Evolutionary conservation across 1,139 yeast species (phyloP).

Genomic region (Protomyces inundatus): DNA sequence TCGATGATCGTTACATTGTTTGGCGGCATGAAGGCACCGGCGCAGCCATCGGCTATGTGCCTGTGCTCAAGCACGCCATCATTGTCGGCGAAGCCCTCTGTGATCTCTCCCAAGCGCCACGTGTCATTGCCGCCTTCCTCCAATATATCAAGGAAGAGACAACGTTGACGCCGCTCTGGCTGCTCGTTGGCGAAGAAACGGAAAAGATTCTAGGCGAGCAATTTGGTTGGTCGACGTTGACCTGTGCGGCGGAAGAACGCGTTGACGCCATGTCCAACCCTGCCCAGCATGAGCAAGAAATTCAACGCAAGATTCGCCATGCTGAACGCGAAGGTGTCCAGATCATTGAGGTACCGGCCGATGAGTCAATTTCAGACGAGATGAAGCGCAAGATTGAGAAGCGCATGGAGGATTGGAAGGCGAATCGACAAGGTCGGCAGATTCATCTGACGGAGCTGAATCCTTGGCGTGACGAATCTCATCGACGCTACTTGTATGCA

Average conservation of each 20-base stretch:
- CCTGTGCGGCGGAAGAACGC: constrained; percentile 11
- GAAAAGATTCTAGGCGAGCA: constrained; percentile 8
- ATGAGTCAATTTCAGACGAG: neutral
- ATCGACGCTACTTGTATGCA: constrained; percentile 10
- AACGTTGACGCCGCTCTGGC: constrained; percentile 7
- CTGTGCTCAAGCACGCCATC: constrained; percentile 3
- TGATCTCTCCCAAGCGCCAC: neutral
- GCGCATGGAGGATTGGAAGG: constrained; percentile 15
- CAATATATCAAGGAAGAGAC: neutral
- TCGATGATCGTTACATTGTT: constrained; percentile 5
- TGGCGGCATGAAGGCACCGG: constrained; percentile 11
- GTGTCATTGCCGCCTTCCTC: constrained; percentile 4
- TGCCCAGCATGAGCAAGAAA: constrained; percentile 1
- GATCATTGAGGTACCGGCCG: neutral
- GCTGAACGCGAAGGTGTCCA: constrained; percentile 10
- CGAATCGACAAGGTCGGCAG: constrained; percentile 9
- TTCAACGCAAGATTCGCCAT: constrained; percentile 7
- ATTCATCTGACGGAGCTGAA: constrained; percentile 13
- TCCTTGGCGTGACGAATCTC: constrained; percentile 8
- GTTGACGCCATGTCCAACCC: constrained; percentile 4
- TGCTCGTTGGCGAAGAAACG: constrained; percentile 3
- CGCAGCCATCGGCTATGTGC: constrained; percentile 8
- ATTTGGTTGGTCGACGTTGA: constrained; percentile 6
- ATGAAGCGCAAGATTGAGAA: neutral
- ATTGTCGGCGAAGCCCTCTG: constrained; percentile 9